A percentile compares a stretch with the other conserved stretches of the same genome.
Evolutionary conservation across 2,329 filamentous ascomycete species (phyloP).

Genomic region (Tympanopsis confertula): DNA sequence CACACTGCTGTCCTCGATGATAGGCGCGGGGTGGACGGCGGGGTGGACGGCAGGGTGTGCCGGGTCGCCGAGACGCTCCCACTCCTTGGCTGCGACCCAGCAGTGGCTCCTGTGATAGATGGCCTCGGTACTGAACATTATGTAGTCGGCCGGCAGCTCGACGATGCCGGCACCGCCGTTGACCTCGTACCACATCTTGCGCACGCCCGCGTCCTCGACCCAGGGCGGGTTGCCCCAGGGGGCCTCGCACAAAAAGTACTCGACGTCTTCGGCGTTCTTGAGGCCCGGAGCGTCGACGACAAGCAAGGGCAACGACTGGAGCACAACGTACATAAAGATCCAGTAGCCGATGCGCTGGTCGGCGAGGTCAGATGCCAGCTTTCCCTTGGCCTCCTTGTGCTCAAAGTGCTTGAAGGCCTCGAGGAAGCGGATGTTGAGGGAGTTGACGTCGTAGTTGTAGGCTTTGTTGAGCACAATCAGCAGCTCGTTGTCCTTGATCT

Average conservation of each 20-base stretch:
- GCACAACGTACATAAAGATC: slow-evolving; percentile 69
- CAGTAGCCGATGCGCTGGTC: slow-evolving; percentile 68
- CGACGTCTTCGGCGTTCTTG: slow-evolving; percentile 57
- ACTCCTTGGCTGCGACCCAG: slow-evolving; percentile 39
- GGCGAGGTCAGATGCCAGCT: slow-evolving; percentile 51
- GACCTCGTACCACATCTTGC: slow-evolving; percentile 65
- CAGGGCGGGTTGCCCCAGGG: slow-evolving; percentile 64
- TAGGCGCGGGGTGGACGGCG: neutral
- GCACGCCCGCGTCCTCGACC: slow-evolving; percentile 53
- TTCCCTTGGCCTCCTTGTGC: slow-evolving; percentile 51
- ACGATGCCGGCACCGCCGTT: slow-evolving; percentile 49
- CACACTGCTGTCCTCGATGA: neutral
- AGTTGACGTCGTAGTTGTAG: slow-evolving; percentile 65
- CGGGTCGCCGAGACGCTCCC: slow-evolving; percentile 22
- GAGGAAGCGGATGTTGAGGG: slow-evolving; percentile 48
- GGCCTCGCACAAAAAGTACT: slow-evolving; percentile 72
- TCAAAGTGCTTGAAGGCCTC: slow-evolving; percentile 63
- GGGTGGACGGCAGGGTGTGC: neutral
- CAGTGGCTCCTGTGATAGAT: slow-evolving; percentile 47
- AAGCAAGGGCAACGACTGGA: slow-evolving; percentile 68
- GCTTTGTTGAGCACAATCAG: slow-evolving; percentile 66
- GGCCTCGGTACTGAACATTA: slow-evolving; percentile 46
- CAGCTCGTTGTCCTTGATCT: slow-evolving; percentile 69
- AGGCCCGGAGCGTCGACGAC: slow-evolving; percentile 65
- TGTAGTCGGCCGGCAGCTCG: slow-evolving; percentile 35